Conservation (phyloP, 257 asterid species). For the Solanum bulbocastanum region DNA sequence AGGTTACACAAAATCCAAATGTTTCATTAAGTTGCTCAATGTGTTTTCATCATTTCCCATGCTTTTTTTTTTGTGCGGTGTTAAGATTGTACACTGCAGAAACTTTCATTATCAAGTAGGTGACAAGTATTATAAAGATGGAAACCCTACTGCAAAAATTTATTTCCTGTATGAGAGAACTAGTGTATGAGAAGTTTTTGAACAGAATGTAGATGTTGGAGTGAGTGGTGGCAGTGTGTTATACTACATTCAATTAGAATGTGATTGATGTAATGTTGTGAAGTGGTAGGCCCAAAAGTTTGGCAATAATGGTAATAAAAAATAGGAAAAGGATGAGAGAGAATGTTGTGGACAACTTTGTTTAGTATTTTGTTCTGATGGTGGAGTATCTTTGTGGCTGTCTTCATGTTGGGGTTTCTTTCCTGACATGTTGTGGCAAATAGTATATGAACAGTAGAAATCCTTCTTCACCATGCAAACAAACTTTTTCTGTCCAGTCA, state of each 20-base stretch:
- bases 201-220: conserved; percentile 26
- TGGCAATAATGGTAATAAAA: conserved; percentile 33
- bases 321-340: conserved; percentile 6
- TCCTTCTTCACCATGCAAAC: not conserved
- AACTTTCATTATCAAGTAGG: conserved; percentile 20
- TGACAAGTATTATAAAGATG: conserved; percentile 21
- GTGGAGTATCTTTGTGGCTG: conserved; percentile 34
- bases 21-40: not conserved
- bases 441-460: conserved; percentile 6
- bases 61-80: not conserved
- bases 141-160: conserved; percentile 23
- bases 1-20: not conserved
- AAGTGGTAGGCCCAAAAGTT: conserved; percentile 40
- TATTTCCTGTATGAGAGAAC: conserved; percentile 20
- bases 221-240: conserved; percentile 36
- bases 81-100: not conserved
- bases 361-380: conserved; percentile 16
- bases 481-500: not conserved
- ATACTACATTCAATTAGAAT: conserved; percentile 9
- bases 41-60: not conserved
- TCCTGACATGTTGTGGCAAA: conserved; percentile 11
- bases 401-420: conserved; percentile 14
- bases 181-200: conserved; percentile 28
- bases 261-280: conserved; percentile 11
- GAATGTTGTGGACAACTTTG: not conserved